These are phyloP conservation scores for Ustilago lituana DNA, from an alignment of 1,284 basidiomycete genomes.

Conservation along the genomic window DNA sequence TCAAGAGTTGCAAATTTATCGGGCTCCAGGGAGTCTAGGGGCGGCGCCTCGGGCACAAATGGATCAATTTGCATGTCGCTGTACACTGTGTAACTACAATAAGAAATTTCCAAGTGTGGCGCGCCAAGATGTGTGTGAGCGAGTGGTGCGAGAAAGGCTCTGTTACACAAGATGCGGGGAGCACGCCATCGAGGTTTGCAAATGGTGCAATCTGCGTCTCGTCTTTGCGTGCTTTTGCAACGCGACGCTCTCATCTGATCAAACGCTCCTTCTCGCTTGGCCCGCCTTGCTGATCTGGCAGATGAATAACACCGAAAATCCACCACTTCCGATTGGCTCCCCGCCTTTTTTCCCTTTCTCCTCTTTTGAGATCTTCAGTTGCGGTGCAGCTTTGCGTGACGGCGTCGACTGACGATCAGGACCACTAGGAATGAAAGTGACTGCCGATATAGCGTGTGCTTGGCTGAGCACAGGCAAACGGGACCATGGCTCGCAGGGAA, in stretches of 20 bases:
- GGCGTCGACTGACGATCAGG: no score
- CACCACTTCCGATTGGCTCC: constrained; percentile 23
- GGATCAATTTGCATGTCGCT: neutral
- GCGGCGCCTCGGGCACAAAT: constrained; percentile 10
- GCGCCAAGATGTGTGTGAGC: no score
- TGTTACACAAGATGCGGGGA: constrained; percentile 19
- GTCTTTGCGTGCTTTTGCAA: constrained; percentile 22
- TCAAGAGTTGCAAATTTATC: neutral
- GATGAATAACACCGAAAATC: constrained; percentile 10
- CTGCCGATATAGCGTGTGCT: no score
- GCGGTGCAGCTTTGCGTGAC: no score
- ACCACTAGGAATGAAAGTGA: no score
- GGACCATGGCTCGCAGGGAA: no score
- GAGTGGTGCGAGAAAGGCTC: no score
- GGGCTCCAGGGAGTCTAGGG: constrained; percentile 36
- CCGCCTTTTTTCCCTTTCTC: no score
- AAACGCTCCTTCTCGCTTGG: no score
- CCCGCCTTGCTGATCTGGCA: no score
- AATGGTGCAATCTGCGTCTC: constrained; percentile 34
- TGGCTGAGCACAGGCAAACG: no score
- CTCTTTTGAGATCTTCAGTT: no score
- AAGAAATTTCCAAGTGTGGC: constrained; percentile 6
- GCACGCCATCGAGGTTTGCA: constrained; percentile 25
- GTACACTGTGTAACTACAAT: neutral
- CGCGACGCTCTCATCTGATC: constrained; percentile 25